Conservation (phyloP, 257 asterid genomes). For the Phtheirospermum japonicum region DNA sequence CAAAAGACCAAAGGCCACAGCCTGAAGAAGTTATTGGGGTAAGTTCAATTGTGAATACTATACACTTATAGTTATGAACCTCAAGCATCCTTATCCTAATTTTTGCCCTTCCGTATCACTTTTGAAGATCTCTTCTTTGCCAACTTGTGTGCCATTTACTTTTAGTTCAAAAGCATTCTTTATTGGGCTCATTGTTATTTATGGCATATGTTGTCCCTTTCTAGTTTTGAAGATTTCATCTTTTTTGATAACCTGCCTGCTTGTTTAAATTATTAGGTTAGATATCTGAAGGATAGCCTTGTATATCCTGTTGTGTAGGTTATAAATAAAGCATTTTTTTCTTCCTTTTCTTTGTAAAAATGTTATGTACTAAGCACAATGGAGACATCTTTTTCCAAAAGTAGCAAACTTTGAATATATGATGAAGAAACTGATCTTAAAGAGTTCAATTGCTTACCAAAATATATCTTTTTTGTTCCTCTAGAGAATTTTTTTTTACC, state of each 20-base stretch:
- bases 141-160: background rate
- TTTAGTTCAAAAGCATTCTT: constrained; percentile 17
- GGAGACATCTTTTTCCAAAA: background rate
- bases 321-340: too few species aligned
- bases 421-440: background rate
- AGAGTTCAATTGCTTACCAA: too few species aligned
- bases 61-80: constrained; percentile 7
- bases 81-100: constrained; percentile 12
- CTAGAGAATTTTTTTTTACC: too few species aligned
- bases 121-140: constrained; percentile 8
- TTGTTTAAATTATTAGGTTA: too few species aligned
- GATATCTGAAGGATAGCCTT: too few species aligned
- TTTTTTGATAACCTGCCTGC: background rate
- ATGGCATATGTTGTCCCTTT: background rate
- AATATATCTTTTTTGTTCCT: too few species aligned
- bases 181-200: background rate
- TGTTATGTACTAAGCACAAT: background rate
- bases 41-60: constrained; percentile 28
- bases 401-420: background rate
- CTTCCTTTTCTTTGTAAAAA: constrained; percentile 5
- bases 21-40: constrained; percentile 98
- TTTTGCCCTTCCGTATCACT: background rate
- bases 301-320: too few species aligned
- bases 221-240: constrained; percentile 1
- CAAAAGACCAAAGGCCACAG: constrained; percentile 87